Evolutionary conservation across 148 eudicot genomes (phyloP).

Genomic region (Fallopia convolvulus): DNA sequence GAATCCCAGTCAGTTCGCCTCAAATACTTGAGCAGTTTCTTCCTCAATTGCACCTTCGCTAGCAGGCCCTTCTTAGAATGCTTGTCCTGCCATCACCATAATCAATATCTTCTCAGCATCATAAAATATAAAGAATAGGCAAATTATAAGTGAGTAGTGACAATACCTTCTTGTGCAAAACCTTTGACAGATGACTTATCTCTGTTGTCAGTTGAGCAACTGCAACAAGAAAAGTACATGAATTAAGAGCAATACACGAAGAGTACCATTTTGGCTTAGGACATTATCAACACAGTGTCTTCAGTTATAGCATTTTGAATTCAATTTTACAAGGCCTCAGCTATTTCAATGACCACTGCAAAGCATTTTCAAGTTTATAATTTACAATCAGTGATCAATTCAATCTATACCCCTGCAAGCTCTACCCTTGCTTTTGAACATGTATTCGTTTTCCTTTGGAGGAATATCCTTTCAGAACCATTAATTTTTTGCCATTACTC

Average conservation of each 20-base stretch:
- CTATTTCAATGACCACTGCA: neutral
- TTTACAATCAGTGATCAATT: no score
- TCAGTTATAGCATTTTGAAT: no score
- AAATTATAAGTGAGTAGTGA: neutral
- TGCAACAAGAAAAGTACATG: conserved; percentile 17
- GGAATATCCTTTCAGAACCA: neutral
- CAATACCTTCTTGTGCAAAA: conserved; percentile 53
- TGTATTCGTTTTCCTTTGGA: neutral
- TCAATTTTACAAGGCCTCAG: neutral
- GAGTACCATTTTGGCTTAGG: no score
- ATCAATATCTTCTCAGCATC: neutral
- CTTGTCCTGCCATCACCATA: conserved; percentile 41
- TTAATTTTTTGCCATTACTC: neutral
- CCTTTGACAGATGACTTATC: conserved; percentile 44
- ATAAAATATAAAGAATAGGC: neutral
- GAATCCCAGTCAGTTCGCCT: conserved; percentile 70
- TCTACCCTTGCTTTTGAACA: neutral
- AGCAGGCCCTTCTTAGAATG: conserved; percentile 59
- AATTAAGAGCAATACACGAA: neutral
- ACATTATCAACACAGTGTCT: no score
- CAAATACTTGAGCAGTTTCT: conserved; percentile 60
- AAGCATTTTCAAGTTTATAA: no score
- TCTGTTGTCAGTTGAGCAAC: conserved; percentile 69
- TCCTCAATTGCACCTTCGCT: conserved; percentile 58
- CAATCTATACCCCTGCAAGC: neutral